Evolutionary conservation across 208 protist species (phyloP), one percentile per base, ranked within the genome.

Genomic region (Acanthamoeba sp.): DNA sequence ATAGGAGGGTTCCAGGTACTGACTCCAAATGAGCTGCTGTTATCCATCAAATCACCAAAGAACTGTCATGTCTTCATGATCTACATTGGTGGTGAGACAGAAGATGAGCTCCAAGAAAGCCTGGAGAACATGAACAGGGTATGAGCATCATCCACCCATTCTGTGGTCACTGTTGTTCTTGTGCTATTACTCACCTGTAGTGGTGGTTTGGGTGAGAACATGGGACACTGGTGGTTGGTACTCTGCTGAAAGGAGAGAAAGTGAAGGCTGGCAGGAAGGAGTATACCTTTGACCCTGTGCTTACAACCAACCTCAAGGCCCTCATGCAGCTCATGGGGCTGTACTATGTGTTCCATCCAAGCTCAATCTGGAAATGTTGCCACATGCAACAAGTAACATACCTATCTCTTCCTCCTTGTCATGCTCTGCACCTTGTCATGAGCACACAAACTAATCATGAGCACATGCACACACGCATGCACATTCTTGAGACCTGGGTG

Each of bases 21-120:
- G 38, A 22, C 18, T 66, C 34, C 32, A 45, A 45, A 36, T 32
- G 34, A 92, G n/a, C 20, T 45, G 12, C 87, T 92, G 12, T 42
- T 20, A 5, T 66, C 59, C 7, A 45, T 76, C 24, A 92, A 92
- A 36, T 92, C 87, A 5, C 34, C 18, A 22, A n/a, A 42, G 29
- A 92, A 92, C 59, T 66, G 57, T 34, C 87, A 92, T 92, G 59
- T 76, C 18, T 92, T 22, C 18, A 42, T 92, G 16, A 29, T 92
- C 29, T 92, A 76, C 40, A 66, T 92, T 55, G 87, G 87, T 22
- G 87, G 59, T 76, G 87, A 92, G 36, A 76, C 18, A 27, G 50
- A 92, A 92, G 38, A 66, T 5, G 57, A 92, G 40, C 50, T 92
- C 1, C 40, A 32, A 66, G 42, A 90, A 64, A n/a, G 32, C 32